Conservation (phyloP, 768 basidiomycete genomes). For the Serendipita vermifera region DNA sequence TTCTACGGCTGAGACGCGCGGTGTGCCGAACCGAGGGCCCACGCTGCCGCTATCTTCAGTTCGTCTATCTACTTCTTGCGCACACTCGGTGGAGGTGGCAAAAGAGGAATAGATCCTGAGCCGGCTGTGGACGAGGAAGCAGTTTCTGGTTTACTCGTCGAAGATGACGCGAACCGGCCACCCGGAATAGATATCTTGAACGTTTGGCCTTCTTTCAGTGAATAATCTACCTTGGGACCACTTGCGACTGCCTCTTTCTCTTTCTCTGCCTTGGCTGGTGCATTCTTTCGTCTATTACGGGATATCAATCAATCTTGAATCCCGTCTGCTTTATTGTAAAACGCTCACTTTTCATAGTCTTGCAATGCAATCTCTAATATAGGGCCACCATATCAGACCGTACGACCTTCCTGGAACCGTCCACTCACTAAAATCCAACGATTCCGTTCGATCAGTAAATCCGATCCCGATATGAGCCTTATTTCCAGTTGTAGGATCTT, state of each 20-base stretch:
- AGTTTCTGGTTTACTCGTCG: slow-evolving; percentile 21
- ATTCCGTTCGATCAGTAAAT: slow-evolving; percentile 70
- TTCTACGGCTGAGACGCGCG: no score
- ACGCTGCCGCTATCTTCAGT: no score
- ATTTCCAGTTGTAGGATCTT: slow-evolving; percentile 54
- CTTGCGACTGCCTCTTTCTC: slow-evolving; percentile 43
- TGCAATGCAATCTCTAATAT: slow-evolving; percentile 65
- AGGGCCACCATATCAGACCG: slow-evolving; percentile 12
- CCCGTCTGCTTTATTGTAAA: slow-evolving; percentile 5
- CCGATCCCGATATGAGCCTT: slow-evolving; percentile 93
- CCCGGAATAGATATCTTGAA: slow-evolving; percentile 85
- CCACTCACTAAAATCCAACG: slow-evolving; percentile 10
- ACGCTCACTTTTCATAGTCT: slow-evolving; percentile 63
- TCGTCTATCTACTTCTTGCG: no score
- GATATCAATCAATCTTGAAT: background rate
- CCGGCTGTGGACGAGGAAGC: slow-evolving; percentile 21
- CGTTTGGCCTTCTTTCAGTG: slow-evolving; percentile 87
- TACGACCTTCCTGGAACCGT: background rate
- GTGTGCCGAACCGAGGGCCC: no score
- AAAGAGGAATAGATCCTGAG: slow-evolving; percentile 41
- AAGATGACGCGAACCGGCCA: slow-evolving; percentile 32
- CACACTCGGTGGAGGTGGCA: slow-evolving; percentile 87
- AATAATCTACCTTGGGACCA: slow-evolving; percentile 87
- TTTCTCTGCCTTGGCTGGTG: slow-evolving; percentile 30
- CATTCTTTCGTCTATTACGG: slow-evolving; percentile 27